Percentiles rank a stretch among this genome's conserved stretches.
phyloP scores from a whole-genome alignment of 2,329 filamentous ascomycete genomes.

The Lecanoromycetidae sp. region DNA sequence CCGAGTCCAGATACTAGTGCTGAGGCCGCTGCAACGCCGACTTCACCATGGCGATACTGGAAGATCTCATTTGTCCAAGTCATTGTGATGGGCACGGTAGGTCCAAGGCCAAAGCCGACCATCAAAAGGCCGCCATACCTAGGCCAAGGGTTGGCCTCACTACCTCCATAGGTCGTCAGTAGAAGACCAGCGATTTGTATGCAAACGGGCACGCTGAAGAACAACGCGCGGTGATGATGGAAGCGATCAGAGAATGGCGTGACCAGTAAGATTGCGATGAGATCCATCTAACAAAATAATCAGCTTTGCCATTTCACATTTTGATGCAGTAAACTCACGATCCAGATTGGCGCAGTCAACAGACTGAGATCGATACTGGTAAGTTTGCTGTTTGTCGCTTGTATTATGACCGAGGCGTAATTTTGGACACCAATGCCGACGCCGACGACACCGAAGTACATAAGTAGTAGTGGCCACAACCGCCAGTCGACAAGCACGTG shows the following conservation, averaged over 20 bases:
- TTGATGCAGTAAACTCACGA: constrained; percentile 43
- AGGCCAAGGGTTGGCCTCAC: constrained; percentile 56
- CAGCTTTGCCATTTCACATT: neutral
- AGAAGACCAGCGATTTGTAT: constrained; percentile 76
- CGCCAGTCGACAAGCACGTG: constrained; percentile 72
- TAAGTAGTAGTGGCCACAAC: constrained; percentile 71
- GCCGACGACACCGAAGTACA: constrained; percentile 93
- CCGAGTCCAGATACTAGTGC: constrained; percentile 78
- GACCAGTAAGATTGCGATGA: constrained; percentile 72
- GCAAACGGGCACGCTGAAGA: constrained; percentile 64
- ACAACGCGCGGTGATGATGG: constrained; percentile 63
- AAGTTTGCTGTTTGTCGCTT: constrained; percentile 60
- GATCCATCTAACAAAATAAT: constrained; percentile 52
- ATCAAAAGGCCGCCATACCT: constrained; percentile 81
- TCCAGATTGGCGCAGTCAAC: constrained; percentile 84
- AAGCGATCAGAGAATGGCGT: constrained; percentile 82
- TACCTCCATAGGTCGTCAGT: constrained; percentile 60
- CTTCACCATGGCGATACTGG: constrained; percentile 76
- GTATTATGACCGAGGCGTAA: constrained; percentile 79
- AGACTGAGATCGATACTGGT: constrained; percentile 66
- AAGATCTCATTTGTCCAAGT: constrained; percentile 87
- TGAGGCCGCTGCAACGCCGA: constrained; percentile 75
- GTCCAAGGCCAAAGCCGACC: constrained; percentile 80
- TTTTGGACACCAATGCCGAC: constrained; percentile 83
- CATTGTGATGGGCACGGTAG: constrained; percentile 88